Evolutionary conservation across 1,284 basidiomycete genomes (phyloP).

Genomic region (Leccinum fallax): DNA sequence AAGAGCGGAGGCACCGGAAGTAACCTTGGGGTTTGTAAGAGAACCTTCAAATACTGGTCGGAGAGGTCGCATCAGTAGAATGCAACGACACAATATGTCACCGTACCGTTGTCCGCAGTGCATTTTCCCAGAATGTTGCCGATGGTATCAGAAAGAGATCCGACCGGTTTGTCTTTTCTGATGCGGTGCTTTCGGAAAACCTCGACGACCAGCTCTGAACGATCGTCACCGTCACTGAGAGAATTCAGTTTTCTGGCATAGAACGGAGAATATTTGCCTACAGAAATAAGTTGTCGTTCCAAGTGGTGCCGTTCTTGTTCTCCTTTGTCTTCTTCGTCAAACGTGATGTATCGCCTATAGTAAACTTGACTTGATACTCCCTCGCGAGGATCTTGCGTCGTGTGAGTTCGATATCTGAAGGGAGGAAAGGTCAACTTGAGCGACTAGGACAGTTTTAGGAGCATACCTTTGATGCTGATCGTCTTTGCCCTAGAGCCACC

Average conservation of each 20-base stretch:
- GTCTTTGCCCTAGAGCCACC: too few species aligned
- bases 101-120: background rate
- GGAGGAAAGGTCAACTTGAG: too few species aligned
- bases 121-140: background rate
- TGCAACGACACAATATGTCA: background rate
- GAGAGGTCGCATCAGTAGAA: background rate
- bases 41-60: background rate
- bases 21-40: background rate
- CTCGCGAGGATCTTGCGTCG: too few species aligned
- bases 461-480: too few species aligned
- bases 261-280: background rate
- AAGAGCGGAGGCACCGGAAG: background rate
- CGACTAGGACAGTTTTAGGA: too few species aligned
- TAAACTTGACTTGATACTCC: background rate
- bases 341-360: background rate
- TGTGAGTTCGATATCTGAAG: too few species aligned
- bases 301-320: background rate
- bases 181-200: background rate
- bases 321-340: background rate
- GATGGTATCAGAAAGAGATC: background rate
- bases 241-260: background rate
- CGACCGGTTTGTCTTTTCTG: background rate
- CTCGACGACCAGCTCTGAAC: background rate
- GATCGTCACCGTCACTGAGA: background rate
- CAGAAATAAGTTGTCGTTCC: background rate